phyloP scores from a whole-genome alignment of 164 flowering plant genomes.

The Nelumbo lutea region DNA sequence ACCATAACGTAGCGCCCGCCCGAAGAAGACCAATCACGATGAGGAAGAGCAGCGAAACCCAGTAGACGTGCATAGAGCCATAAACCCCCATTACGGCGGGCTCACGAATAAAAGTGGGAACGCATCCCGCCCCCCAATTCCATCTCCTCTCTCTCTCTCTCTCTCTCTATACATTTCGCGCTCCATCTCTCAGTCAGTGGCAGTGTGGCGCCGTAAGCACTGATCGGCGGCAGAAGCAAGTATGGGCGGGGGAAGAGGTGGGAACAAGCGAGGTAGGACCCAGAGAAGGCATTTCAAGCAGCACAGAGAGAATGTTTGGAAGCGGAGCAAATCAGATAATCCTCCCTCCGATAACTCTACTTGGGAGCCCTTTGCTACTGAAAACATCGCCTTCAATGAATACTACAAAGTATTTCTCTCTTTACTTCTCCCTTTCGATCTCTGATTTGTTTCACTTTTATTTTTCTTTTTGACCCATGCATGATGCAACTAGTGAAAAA shows the following conservation, averaged over 20 bases:
- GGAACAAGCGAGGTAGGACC: conserved; percentile 48
- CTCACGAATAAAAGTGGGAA: too few relatives aligned
- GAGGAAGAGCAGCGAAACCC: too few relatives aligned
- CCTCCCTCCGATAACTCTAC: conserved; percentile 11
- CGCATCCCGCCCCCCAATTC: not conserved
- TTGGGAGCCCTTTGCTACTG: conserved; percentile 75
- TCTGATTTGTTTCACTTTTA: not conserved
- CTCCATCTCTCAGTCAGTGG: not conserved
- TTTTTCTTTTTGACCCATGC: not conserved
- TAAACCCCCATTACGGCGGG: not conserved
- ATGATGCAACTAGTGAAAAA: not conserved
- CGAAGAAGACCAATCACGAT: too few relatives aligned
- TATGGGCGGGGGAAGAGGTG: conserved; percentile 29
- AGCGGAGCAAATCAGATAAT: conserved; percentile 39
- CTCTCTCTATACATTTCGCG: not conserved
- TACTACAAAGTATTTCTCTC: conserved; percentile 64
- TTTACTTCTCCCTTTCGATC: not conserved
- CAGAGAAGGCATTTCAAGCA: conserved; percentile 78
- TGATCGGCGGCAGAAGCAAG: too few relatives aligned
- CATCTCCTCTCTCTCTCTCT: not conserved
- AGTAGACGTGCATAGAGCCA: not conserved
- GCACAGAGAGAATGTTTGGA: conserved; percentile 81
- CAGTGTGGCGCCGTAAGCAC: not conserved
- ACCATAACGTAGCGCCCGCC: too few relatives aligned
- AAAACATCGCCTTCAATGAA: conserved; percentile 69